Evolutionary conservation across 1,284 basidiomycete genomes (phyloP), one percentile per base, ranked within the genome.

Genomic region (Ustilago shanxiensis): DNA sequence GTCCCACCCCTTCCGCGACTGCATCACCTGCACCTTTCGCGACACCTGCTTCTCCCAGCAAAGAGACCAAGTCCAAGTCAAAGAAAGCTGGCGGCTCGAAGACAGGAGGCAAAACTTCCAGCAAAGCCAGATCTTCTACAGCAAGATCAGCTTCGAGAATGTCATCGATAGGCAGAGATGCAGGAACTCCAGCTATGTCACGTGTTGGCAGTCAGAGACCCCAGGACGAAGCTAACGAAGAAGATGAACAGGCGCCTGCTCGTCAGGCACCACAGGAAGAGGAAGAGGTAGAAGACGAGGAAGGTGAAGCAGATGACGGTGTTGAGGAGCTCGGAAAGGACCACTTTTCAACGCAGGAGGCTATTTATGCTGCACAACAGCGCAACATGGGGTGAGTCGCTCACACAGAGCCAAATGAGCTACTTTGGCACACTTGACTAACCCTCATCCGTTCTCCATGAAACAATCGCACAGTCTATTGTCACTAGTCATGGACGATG

Each of bases 401-500:
- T 44, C 20, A 20, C 16, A 44, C 6, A 16, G 41, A 37, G 35
- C 35, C 3, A 14, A 3, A 3, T 37, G 35, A 37, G 14, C 8
- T 37, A 37, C 14, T 16, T 37, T 37, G 35, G 14, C 9, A 37
- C 35, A 37, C 3, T 11, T 14, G 13, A 37, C 35, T 37, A 14
- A 37, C 35, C 14, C 3, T 3, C 35, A 3, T 37, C 14, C 35
- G 13, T 37, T 37, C 35, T 11, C 35, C 14, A 37, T 37, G 35
- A 37, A 11, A 10, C 35, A 16, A 37, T 37, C 35, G 14, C 41
- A 44, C 41, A 44, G 83, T 82, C 91, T 95, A 49, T 88, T 95
- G 63, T 93, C 95, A 89, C 92, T 94, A 85, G 93, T 93, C 77
- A 93, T 95, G 82, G 91, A 91, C 70, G 89, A 91, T 2, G 91